These are phyloP conservation scores for Cyberlindnera bimundalis DNA, from an alignment of 805 yeast species.

Conservation along the genomic window DNA sequence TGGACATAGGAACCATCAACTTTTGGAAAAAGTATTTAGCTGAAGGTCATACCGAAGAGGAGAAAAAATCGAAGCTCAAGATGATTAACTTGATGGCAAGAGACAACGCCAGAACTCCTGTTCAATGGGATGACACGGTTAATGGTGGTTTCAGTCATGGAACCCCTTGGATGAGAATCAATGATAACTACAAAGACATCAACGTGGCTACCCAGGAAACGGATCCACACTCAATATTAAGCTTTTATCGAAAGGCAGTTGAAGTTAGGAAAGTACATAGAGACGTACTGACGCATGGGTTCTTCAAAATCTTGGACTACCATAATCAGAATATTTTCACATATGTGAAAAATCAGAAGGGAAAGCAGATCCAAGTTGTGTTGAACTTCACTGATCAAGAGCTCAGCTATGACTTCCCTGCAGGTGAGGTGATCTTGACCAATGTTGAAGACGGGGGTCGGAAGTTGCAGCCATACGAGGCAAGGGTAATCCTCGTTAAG, in stretches of 20 bases:
- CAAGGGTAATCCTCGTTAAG: slow-evolving; percentile 31
- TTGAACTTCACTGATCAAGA: slow-evolving; percentile 40
- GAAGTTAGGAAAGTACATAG: slow-evolving; percentile 42
- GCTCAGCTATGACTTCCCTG: slow-evolving; percentile 31
- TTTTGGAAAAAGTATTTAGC: slow-evolving; percentile 34
- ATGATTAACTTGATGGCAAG: slow-evolving; percentile 40
- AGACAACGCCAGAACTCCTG: slow-evolving; percentile 54
- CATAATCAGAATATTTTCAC: slow-evolving; percentile 41
- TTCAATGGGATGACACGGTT: slow-evolving; percentile 47
- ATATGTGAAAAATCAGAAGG: slow-evolving; percentile 36
- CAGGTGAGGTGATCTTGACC: slow-evolving; percentile 33
- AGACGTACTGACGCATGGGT: slow-evolving; percentile 45
- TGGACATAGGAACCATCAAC: slow-evolving; percentile 46
- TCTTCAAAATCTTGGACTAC: slow-evolving; percentile 41
- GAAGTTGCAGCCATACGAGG: slow-evolving; percentile 42
- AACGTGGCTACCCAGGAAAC: slow-evolving; percentile 44
- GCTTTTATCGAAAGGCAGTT: slow-evolving; percentile 44
- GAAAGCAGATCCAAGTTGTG: slow-evolving; percentile 35
- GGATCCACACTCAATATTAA: slow-evolving; percentile 44
- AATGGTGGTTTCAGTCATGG: slow-evolving; percentile 47
- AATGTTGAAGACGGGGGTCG: slow-evolving; percentile 30
- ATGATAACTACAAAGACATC: slow-evolving; percentile 46
- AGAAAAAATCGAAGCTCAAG: slow-evolving; percentile 31
- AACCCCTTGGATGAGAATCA: slow-evolving; percentile 52
- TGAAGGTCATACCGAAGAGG: slow-evolving; percentile 28